Evolutionary conservation across 306 rosid genomes (phyloP).

Genomic region (Rubus idaeus): DNA sequence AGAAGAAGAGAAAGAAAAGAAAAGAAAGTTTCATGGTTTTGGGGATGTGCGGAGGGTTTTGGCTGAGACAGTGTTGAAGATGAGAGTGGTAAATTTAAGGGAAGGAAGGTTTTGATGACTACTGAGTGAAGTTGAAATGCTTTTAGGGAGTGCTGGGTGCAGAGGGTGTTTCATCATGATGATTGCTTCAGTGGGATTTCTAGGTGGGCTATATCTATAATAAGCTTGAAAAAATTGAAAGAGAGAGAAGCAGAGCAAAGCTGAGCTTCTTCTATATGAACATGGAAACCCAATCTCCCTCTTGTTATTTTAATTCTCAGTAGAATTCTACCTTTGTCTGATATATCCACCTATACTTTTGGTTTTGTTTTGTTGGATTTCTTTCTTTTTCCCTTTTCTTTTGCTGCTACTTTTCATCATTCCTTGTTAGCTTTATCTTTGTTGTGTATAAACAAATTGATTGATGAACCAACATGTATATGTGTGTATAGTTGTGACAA

Average conservation of each 20-base stretch:
- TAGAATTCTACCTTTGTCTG: slow-evolving; percentile 76
- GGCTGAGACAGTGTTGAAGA: slow-evolving; percentile 44
- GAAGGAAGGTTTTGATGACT: slow-evolving; percentile 64
- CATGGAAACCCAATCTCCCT: slow-evolving; percentile 5
- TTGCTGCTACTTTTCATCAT: slow-evolving; percentile 92
- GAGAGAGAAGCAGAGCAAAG: slow-evolving; percentile 8
- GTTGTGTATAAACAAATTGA: slow-evolving; percentile 50
- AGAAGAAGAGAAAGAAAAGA: slow-evolving; percentile 26
- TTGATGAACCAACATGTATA: slow-evolving; percentile 19
- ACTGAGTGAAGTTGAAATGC: slow-evolving; percentile 36
- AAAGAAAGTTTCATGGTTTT: slow-evolving; percentile 63
- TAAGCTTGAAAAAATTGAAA: slow-evolving; percentile 8
- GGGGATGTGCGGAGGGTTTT: slow-evolving; percentile 26
- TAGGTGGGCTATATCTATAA: slow-evolving; percentile 48
- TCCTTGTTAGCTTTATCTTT: slow-evolving; percentile 84
- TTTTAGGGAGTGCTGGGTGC: slow-evolving; percentile 88
- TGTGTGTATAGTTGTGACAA: slow-evolving; percentile 40
- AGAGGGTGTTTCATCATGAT: slow-evolving; percentile 83
- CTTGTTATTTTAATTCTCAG: slow-evolving; percentile 21
- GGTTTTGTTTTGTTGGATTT: slow-evolving; percentile 60
- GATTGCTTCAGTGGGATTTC: slow-evolving; percentile 72
- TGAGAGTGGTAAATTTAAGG: slow-evolving; percentile 64
- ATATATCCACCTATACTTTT: slow-evolving; percentile 66
- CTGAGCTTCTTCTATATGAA: slow-evolving; percentile 13
- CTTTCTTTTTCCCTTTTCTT: slow-evolving; percentile 53